Base-by-base conservation (phyloP, 495 filamentous ascomycete genomes). In the Beverwykella pulmonaria region DNA sequence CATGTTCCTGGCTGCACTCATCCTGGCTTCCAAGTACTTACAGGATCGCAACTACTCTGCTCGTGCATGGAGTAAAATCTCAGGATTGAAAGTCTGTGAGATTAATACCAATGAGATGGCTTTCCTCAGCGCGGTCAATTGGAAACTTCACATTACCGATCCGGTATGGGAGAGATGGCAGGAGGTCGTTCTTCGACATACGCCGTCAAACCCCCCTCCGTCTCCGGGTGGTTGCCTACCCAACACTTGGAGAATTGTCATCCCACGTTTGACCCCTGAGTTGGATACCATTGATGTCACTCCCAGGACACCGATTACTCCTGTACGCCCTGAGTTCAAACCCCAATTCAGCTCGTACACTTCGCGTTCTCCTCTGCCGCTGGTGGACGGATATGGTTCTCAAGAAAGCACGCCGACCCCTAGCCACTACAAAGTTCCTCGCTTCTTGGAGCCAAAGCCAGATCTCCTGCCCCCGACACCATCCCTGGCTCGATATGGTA, bases 31-130 rank as follows among this genome's bases (percentile, higher is more conserved):
- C 23, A 98, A 98, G 79, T 98, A 97, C 76, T 82, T 98, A 44
- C 94, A 98, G 76, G 94, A 98, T 76, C 89, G 94, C 48, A 98
- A 98, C 77, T 98, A 93, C 77, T 98, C 95, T 8, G 92, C 94
- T 44, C 85, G 92, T 36, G 94, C 94, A 22, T 98, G 94, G 94
- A 97, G 94, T 76, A 97, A 95, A 81, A 98, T 98, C 56, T 97
- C 93, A 22, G 93, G 93, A 39, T 81, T 98, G 39, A 90, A 91
- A 68, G 92, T 91, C 0, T 78, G 83, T 32, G 94, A 98, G 78
- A 97, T 98, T 76, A 98, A 98, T 78, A 87, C 90, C 68, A 98
- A 97, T 75, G 94, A 98, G 79, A 89, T 96, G 81, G 87, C 91
- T 46, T 98, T 98, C 75, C 83, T 98, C 20, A 75, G 87, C 53